Conservation (phyloP, 805 yeast genomes). For the Spathaspora passalidarum region DNA sequence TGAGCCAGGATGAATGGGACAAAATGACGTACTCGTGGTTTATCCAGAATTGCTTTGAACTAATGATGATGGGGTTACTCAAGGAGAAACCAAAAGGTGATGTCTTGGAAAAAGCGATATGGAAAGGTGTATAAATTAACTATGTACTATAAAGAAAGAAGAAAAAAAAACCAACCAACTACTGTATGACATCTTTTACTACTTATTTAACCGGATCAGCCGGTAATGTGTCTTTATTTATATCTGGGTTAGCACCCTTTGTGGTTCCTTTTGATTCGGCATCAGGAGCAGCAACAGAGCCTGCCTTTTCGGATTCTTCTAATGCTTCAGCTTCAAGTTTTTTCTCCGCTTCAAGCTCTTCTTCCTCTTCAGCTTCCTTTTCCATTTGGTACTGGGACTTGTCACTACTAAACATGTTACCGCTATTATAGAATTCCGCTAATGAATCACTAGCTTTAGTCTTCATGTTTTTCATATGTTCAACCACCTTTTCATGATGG, state of each 20-base stretch:
- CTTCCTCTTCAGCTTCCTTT: slow-evolving; percentile 3
- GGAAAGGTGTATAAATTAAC: slow-evolving; percentile 55
- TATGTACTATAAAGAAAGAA: background rate
- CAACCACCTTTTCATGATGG: slow-evolving; percentile 17
- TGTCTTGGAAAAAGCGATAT: slow-evolving; percentile 62
- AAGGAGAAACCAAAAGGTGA: slow-evolving; percentile 64
- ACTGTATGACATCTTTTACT: too few species aligned
- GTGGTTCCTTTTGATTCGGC: background rate
- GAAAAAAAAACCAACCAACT: background rate
- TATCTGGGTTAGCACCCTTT: too few species aligned
- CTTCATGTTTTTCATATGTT: background rate
- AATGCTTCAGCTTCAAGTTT: slow-evolving; percentile 5
- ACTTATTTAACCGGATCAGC: too few species aligned
- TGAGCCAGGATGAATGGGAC: slow-evolving; percentile 49
- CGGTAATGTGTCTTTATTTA: too few species aligned
- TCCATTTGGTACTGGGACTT: slow-evolving; percentile 1
- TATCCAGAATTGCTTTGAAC: slow-evolving; percentile 67
- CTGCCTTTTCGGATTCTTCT: slow-evolving; percentile 4
- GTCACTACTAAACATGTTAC: background rate
- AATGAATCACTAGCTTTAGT: slow-evolving; percentile 6
- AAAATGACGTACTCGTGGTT: slow-evolving; percentile 67
- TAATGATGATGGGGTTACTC: slow-evolving; percentile 65
- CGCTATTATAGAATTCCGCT: background rate
- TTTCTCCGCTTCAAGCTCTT: slow-evolving; percentile 6
- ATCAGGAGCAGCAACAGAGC: background rate